Evolutionary conservation across 306 rosid species (phyloP), one percentile per base, ranked within the genome.

Genomic region (Elaeagnus macrophylla): DNA sequence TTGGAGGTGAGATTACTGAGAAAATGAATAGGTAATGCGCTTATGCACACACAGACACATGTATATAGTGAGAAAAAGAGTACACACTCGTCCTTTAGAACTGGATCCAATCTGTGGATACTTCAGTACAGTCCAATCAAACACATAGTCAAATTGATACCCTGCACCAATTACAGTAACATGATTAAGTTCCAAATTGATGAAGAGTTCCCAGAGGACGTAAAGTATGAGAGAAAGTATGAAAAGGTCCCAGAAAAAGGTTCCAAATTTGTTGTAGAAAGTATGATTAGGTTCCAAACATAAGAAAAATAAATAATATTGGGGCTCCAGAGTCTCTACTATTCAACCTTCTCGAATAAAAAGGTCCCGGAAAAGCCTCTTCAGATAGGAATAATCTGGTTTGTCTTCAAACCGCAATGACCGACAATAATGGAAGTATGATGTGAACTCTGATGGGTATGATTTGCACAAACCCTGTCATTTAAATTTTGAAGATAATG

Each of bases 71-170:
- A 46, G 13, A 64, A 57, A 48, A 35, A 18, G 55, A 13, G 62
- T 60, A 78, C 96, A 68, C 39, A 93, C 99, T 43, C 84, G 70
- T 53, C 89, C 36, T 72, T 89, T 82, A 35, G 96, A 86, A 67
- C 96, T 80, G 64, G 99, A 91, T 67, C 95, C 99, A 59, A 84
- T 82, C 69, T 84, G 99, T 6, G 96, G 96, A 73, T 91, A 84
- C 71, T 91, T 86, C 81, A 91, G 70, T 58, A 82, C 75, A 51
- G 97, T 91, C 97, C 97, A 91, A 67, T 91, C 97, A 75, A 86
- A 91, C 56, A 86, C 87, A 67, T 91, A 91, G 77, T 91, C 99
- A 82, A 87, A 91, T 64, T 91, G 99, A 72, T 82, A 86, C 14
- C 96, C 99, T 91, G 89, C 59, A 36, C 32, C 53, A 75, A 58